Base-by-base conservation (phyloP, 2,329 filamentous ascomycete genomes). In the Thermomyces lanuginosus region DNA sequence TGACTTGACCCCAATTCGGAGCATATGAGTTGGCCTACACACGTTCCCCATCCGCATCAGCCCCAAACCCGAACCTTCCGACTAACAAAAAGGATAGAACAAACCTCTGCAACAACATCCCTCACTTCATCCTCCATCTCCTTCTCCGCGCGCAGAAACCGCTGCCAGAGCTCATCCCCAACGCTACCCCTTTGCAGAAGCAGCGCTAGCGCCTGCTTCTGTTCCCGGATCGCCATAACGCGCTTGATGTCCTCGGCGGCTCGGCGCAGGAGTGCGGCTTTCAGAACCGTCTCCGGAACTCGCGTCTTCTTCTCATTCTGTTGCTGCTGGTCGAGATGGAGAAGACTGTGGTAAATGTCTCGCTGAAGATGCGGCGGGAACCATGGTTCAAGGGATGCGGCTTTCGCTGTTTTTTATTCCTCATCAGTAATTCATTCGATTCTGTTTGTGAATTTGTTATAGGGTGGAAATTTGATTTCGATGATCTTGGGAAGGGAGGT, bases 51-150 rank as follows among this genome's bases (percentile, higher is more conserved):
- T 15, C 26, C 8, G 24, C 6, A 27, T 17, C 10, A 24, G 22
- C 22, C 6, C 5, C 5, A 15, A 22, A 26, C 29, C 6, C 16
- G 22, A 11, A 18, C 9, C 13, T 20, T 21, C 21, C 9, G 5
- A 6, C 6, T 13, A 4, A 21, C 2, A 21, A 6, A 21, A 14
- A 26, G n/a, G 17, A 22, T n/a, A n/a, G n/a, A 15, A 42, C 65
- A 35, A 53, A 91, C 83, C 73, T 95, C 86, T 42, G 74, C 70
- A 17, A 95, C 83, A 13, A 95, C 86, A 55, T 98, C 89, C 43
- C 81, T 72, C 35, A 98, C 64, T 58, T 98, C 89, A 40, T 83
- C 81, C 58, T 98, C 84, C 64, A 95, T 91, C 58, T 98, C 89
- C 61, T 91, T 84, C 67, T 98, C 89, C 1, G 86, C 89, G 26